Evolutionary conservation across 495 filamentous ascomycete genomes (phyloP), one percentile per base, ranked within the genome.

Genomic region (Neurospora sp.): DNA sequence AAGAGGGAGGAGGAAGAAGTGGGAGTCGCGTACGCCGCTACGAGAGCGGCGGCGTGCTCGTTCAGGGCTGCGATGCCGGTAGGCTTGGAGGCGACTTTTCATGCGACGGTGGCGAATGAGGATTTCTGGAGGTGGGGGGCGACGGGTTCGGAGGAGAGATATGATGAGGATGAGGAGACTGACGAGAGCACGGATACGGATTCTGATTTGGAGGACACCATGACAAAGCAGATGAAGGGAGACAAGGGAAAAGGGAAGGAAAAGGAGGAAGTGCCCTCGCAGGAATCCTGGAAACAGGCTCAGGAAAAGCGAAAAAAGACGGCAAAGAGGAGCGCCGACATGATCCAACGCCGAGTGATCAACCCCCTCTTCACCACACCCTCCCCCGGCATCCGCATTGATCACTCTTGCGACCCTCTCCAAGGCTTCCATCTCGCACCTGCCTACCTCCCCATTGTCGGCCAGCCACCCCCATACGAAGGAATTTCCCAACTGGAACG

Each of bases 371-470:
- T 78, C 74, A 70, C 54, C 4, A 73, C 73, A 3, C 28, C 69
- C 4, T 42, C 54, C 10, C n/a, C n/a, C 4, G 39, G 42, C 2
- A 24, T 62, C 8, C 71, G 48, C 36, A 71, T 80, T 69, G 72
- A 80, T 70, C 74, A 77, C 40, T 73, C 73, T 21, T 72, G 72
- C 8, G 76, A 79, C 24, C 79, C 79, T 13, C 69, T 79, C 45
- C 34, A 73, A 2, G 81, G 77, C 48, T 81, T 80, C 43, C 78
- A 81, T 72, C 73, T 79, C 54, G 72, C 78, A 15, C 71, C 79
- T 28, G 76, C 72, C 24, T 72, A 72, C 31, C 71, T 73, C 3
- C 74, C 76, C 4, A 40, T 79, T 10, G 40, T 71, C 34, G 48
- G 39, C 1, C 39, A 71, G 54, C 28, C 28, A 66, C 19, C 40